Evolutionary conservation across 2,329 filamentous ascomycete genomes (phyloP).

Genomic region (Fusarium aywerte): DNA sequence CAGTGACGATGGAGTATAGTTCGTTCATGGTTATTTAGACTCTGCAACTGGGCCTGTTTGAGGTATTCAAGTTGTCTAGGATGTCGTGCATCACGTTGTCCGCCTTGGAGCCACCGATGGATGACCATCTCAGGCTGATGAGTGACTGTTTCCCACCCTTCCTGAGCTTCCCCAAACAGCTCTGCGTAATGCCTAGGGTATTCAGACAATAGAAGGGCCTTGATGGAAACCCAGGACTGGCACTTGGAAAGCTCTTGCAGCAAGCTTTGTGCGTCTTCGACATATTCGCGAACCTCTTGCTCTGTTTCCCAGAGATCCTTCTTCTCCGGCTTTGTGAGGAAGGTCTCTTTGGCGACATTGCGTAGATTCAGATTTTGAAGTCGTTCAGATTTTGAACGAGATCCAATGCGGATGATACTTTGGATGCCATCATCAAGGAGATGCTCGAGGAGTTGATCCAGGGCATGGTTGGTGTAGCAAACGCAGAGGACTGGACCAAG

Average conservation of each 20-base stretch:
- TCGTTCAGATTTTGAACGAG: background rate
- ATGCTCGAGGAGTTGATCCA: constrained; percentile 1
- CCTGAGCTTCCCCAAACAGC: background rate
- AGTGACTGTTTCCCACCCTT: background rate
- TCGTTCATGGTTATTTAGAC: background rate
- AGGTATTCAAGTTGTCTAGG: background rate
- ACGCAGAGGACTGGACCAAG: background rate
- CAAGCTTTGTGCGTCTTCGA: background rate
- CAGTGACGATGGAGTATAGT: background rate
- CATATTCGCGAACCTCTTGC: background rate
- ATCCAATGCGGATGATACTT: background rate
- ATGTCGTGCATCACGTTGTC: background rate
- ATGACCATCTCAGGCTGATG: background rate
- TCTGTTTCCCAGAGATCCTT: background rate
- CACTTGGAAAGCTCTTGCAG: background rate
- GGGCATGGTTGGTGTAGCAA: constrained; percentile 1
- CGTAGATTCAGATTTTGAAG: background rate
- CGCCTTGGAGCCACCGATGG: background rate
- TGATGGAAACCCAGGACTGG: background rate
- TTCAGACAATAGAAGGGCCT: background rate
- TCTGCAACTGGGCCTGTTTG: background rate
- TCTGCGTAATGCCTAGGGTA: background rate
- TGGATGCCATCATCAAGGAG: background rate
- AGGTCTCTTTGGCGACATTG: background rate
- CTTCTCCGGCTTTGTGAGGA: background rate